phyloP scores from a whole-genome alignment of 2,329 filamentous ascomycete species.

The Magnaporthiopsis poae region DNA sequence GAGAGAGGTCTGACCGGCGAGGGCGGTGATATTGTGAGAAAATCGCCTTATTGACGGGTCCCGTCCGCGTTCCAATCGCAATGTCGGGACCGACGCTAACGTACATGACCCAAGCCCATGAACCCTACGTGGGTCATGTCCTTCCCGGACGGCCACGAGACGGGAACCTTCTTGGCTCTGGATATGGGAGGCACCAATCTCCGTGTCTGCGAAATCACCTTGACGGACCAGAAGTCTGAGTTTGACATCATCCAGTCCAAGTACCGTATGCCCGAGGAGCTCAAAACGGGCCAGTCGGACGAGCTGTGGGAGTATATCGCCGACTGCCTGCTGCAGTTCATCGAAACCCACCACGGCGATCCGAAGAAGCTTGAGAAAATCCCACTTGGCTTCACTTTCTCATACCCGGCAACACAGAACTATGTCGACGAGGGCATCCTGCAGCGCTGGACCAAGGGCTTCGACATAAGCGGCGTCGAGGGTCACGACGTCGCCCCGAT shows the following conservation, averaged over 20 bases:
- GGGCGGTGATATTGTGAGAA: constrained; percentile 81
- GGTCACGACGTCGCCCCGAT: constrained; percentile 82
- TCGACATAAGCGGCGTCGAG: constrained; percentile 86
- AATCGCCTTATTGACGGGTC: not conserved
- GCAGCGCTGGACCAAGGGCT: constrained; percentile 95
- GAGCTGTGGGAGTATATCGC: constrained; percentile 93
- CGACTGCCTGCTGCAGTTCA: constrained; percentile 82
- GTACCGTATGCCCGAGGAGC: constrained; percentile 85
- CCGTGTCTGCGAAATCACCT: constrained; percentile 82
- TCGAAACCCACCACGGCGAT: constrained; percentile 72
- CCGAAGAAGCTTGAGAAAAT: constrained; percentile 51
- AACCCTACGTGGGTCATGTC: constrained; percentile 94
- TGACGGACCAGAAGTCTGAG: constrained; percentile 78
- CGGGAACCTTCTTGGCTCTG: constrained; percentile 76
- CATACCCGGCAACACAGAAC: constrained; percentile 84
- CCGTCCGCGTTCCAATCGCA: not conserved
- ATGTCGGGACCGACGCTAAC: not conserved
- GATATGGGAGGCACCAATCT: constrained; percentile 97
- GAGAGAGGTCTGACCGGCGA: constrained; percentile 77
- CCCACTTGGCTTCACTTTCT: constrained; percentile 90
- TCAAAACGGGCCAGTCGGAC: constrained; percentile 74
- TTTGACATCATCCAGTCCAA: constrained; percentile 95
- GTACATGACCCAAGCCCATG: constrained; percentile 60
- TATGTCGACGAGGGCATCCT: constrained; percentile 88
- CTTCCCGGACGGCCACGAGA: constrained; percentile 77